A percentile compares a stretch with the other conserved stretches of the same genome.
These are phyloP conservation scores for Mortierella sp. DNA, from an alignment of 371 early-diverging fungal genomes.

Conservation along the genomic window DNA sequence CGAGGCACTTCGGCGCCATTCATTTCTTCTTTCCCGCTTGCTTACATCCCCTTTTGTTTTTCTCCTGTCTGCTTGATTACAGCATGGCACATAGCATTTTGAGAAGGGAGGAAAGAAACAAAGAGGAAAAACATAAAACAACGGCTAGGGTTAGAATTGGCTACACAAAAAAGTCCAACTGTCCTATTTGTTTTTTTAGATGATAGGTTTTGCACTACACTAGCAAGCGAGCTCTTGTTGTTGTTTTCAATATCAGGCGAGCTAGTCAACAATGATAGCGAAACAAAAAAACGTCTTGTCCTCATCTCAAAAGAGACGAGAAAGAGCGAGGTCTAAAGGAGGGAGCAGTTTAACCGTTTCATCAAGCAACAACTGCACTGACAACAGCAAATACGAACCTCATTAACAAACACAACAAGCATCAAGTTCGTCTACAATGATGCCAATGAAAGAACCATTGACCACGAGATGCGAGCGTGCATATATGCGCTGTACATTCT, in stretches of 20 bases:
- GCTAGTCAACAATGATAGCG: not conserved
- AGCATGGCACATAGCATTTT: not conserved
- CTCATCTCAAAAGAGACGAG: not conserved
- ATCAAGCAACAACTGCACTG: not conserved
- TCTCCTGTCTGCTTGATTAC: not conserved
- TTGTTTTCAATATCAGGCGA: not conserved
- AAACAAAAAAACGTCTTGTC: not conserved
- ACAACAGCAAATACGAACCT: not conserved
- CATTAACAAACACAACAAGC: not conserved
- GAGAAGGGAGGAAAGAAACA: no score
- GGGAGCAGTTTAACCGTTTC: not conserved
- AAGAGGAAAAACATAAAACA: not conserved
- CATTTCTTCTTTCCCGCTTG: not conserved
- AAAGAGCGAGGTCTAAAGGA: not conserved
- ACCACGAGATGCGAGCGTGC: not conserved
- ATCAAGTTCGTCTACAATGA: not conserved
- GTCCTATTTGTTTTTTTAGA: not conserved
- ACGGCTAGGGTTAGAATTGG: not conserved
- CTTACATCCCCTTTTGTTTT: not conserved
- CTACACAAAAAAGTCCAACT: conserved; percentile 6
- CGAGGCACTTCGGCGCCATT: not conserved
- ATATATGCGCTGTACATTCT: not conserved
- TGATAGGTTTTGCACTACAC: not conserved
- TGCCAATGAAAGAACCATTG: not conserved
- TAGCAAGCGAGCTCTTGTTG: not conserved